A percentile compares a stretch with the other conserved stretches of the same genome.
Conservation (phyloP, 164 flowering plant species). For the Protea cynaroides region DNA sequence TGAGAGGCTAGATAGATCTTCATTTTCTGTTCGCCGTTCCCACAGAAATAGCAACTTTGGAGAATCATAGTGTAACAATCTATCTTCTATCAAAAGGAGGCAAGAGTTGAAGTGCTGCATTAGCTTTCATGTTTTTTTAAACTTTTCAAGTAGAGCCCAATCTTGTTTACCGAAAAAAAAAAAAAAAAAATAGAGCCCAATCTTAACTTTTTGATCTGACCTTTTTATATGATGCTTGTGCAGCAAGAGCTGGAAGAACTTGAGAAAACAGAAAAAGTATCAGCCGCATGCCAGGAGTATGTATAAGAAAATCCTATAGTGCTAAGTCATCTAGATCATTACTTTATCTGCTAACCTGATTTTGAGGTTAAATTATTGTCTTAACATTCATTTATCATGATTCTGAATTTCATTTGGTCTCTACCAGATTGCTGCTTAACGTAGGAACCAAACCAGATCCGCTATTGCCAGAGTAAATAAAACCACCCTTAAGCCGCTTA, state of each 20-base stretch:
- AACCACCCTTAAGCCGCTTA: not conserved
- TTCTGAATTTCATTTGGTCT: not conserved
- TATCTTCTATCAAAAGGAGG: no score
- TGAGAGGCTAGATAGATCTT: no score
- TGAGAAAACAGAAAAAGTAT: conserved; percentile 59
- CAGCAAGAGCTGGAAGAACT: conserved; percentile 85
- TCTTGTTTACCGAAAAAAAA: no score
- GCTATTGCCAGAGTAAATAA: conserved; percentile 55
- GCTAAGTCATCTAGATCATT: not conserved
- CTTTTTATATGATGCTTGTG: not conserved
- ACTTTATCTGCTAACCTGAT: not conserved
- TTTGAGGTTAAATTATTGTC: not conserved
- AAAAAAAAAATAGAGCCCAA: no score
- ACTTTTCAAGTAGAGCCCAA: no score
- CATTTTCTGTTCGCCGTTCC: no score
- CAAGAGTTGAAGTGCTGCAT: no score
- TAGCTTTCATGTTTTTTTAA: no score
- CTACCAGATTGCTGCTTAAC: conserved; percentile 37
- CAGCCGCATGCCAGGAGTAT: conserved; percentile 73
- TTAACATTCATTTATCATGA: not conserved
- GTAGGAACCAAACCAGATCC: conserved; percentile 66
- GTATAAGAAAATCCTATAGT: conserved; percentile 13
- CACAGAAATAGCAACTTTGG: no score
- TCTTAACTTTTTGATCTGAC: not conserved
- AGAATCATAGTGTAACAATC: no score